Conservation (phyloP, 163 green algal species). For the Scenedesmus sp. region DNA sequence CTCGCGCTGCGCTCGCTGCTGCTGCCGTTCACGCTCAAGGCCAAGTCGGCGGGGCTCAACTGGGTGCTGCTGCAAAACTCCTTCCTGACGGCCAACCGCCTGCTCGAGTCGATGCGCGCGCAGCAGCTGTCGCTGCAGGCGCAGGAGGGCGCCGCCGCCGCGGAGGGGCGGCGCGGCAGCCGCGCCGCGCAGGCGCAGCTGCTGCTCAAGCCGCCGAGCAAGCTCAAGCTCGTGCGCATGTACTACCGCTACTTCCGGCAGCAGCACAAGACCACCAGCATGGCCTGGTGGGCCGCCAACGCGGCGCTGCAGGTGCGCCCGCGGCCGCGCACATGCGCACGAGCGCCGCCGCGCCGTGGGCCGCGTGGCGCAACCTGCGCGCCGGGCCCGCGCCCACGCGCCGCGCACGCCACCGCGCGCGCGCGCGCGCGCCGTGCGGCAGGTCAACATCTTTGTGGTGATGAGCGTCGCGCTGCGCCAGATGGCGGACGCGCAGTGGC, state of each 20-base stretch:
- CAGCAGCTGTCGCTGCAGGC: conserved; percentile 4
- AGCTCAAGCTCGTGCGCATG: conserved; percentile 1
- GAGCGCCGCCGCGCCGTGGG: too few species aligned
- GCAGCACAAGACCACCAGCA: conserved; percentile 41
- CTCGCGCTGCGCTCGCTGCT: conserved; percentile 62
- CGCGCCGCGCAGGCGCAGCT: background rate
- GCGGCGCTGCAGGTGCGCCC: conserved; percentile 29
- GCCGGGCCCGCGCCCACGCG: background rate
- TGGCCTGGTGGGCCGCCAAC: conserved; percentile 41
- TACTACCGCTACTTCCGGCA: conserved; percentile 41
- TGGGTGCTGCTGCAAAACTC: conserved; percentile 26
- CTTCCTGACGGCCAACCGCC: conserved; percentile 5
- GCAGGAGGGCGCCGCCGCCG: background rate
- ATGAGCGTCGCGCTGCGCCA: conserved; percentile 45
- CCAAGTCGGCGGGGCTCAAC: conserved; percentile 32
- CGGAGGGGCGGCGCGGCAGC: background rate
- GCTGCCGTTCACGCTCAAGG: conserved; percentile 54
- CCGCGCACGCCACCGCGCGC: background rate
- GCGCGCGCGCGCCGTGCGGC: background rate
- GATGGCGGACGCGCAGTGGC: conserved; percentile 55
- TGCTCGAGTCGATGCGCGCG: conserved; percentile 14
- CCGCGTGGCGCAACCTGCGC: background rate
- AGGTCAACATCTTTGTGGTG: conserved; percentile 39
- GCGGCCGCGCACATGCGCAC: too few species aligned
- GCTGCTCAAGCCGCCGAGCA: conserved; percentile 9